These are phyloP conservation scores for Fusarium sp. DNA, from an alignment of 2,329 filamentous ascomycete species.

Conservation along the genomic window DNA sequence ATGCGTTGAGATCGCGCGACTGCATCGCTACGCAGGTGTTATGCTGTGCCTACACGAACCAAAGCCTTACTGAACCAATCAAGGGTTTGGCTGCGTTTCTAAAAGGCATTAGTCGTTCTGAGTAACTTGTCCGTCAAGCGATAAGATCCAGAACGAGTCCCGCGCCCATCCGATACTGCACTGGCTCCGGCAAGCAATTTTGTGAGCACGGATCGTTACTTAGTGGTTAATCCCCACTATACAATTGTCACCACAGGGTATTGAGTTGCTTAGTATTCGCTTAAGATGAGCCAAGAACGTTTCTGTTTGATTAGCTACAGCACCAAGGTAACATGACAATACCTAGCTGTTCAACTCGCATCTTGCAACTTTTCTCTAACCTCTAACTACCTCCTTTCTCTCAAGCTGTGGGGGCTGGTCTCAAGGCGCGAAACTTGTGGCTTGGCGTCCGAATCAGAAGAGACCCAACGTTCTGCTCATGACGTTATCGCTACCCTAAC, in stretches of 20 bases:
- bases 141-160: background rate
- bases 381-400: background rate
- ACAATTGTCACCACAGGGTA: slow-evolving; percentile 43
- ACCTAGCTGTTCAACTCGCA: background rate
- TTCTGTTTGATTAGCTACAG: slow-evolving; percentile 28
- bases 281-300: slow-evolving; percentile 27
- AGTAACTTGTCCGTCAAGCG: background rate
- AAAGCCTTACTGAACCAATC: background rate
- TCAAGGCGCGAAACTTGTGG: slow-evolving; percentile 6
- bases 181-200: slow-evolving; percentile 2
- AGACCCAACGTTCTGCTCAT: slow-evolving; percentile 10
- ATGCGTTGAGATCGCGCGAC: slow-evolving; percentile 4
- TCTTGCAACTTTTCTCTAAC: background rate
- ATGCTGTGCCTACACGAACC: background rate
- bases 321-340: slow-evolving; percentile 17
- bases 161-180: background rate
- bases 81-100: background rate
- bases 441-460: slow-evolving; percentile 18
- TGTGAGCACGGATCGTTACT: background rate
- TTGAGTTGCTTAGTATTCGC: slow-evolving; percentile 40
- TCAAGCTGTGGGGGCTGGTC: slow-evolving; percentile 4
- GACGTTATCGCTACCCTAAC: slow-evolving; percentile 28
- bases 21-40: background rate
- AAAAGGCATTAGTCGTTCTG: background rate
- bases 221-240: slow-evolving; percentile 41